phyloP scores from a whole-genome alignment of 345 rosid species.

The Rhodomyrtus tomentosa region DNA sequence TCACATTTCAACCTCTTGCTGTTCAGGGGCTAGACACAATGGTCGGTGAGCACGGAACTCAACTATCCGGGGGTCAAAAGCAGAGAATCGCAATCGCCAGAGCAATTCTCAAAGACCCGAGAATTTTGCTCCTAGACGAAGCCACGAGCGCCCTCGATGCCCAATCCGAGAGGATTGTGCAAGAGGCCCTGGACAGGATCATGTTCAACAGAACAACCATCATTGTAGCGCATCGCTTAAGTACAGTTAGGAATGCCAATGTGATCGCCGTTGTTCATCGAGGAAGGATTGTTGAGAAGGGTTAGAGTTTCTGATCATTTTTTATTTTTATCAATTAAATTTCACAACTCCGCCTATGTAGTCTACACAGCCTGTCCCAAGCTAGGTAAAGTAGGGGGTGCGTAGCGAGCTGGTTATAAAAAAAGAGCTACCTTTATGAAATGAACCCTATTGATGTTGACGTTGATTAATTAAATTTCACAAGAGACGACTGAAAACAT shows the following conservation, averaged over 20 bases:
- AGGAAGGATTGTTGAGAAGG: conserved; percentile 31
- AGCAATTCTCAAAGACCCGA: conserved; percentile 30
- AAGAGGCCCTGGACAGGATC: conserved; percentile 32
- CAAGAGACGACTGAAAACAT: not conserved
- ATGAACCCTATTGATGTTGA: too few relatives aligned
- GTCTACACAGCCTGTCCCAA: too few relatives aligned
- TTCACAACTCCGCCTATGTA: too few relatives aligned
- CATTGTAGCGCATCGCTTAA: conserved; percentile 37
- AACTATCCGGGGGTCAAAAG: conserved; percentile 10
- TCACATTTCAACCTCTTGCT: not conserved
- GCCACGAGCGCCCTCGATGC: conserved; percentile 43
- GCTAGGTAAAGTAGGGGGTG: too few relatives aligned
- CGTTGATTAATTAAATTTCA: not conserved
- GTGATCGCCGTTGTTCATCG: conserved; percentile 16
- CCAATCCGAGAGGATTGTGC: conserved; percentile 36
- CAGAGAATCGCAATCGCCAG: conserved; percentile 32
- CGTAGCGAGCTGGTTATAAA: too few relatives aligned
- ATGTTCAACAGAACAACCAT: conserved; percentile 35
- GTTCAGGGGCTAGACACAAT: conserved; percentile 6
- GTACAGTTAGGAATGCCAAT: conserved; percentile 17
- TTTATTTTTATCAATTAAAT: not conserved
- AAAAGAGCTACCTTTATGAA: too few relatives aligned
- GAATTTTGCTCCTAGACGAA: conserved; percentile 33
- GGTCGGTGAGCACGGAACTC: conserved; percentile 10
- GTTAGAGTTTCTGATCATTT: not conserved